Conservation (phyloP, 1,284 basidiomycete genomes). For the Somion occarium region DNA sequence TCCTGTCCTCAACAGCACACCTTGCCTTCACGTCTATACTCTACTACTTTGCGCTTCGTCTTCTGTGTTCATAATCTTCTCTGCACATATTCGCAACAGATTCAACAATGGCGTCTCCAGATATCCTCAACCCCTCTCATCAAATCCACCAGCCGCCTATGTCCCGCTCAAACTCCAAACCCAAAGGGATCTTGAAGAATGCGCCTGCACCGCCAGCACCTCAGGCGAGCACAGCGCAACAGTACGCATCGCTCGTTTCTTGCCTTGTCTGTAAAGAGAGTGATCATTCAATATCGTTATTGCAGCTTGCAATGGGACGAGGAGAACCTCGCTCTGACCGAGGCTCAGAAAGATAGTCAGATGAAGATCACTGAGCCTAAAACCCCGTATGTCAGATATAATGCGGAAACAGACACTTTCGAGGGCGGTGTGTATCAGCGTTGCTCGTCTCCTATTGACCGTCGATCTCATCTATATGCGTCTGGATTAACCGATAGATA, state of each 20-base stretch:
- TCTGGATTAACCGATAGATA: conserved; percentile 42
- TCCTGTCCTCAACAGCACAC: background rate
- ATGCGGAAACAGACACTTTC: conserved; percentile 78
- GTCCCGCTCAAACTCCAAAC: conserved; percentile 45
- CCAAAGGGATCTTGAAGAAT: conserved; percentile 84
- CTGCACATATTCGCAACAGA: background rate
- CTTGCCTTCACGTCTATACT: no score
- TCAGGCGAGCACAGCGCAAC: conserved; percentile 21
- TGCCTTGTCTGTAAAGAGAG: conserved; percentile 22
- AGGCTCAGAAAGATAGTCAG: conserved; percentile 87
- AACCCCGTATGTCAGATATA: conserved; percentile 92
- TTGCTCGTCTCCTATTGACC: background rate
- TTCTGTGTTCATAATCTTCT: background rate
- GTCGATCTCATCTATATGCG: conserved; percentile 2
- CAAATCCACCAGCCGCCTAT: conserved; percentile 22
- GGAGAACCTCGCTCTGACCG: conserved; percentile 84
- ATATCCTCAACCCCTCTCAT: no score
- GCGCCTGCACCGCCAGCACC: conserved; percentile 42
- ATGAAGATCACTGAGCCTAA: conserved; percentile 98
- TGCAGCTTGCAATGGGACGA: conserved; percentile 87
- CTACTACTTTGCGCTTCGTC: background rate
- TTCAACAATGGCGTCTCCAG: no score
- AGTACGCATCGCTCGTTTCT: conserved; percentile 30
- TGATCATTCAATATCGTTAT: conserved; percentile 2
- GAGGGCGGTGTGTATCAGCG: conserved; percentile 66